A percentile compares a stretch with the other conserved stretches of the same genome.
phyloP scores from a whole-genome alignment of 768 basidiomycete genomes.

The Suillus spraguei region DNA sequence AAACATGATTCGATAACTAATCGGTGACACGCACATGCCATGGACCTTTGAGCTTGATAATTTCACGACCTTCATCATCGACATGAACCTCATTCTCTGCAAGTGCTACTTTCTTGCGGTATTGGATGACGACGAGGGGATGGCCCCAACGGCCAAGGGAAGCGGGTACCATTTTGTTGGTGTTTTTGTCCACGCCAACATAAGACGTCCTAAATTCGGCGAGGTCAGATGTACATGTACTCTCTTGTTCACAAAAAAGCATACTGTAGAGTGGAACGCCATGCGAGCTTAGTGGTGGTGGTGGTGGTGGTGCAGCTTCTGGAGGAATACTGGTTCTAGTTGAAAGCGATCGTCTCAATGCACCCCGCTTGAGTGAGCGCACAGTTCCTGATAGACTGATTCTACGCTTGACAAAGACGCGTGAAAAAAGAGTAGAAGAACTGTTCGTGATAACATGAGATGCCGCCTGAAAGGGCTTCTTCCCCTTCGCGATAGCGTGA shows the following conservation, averaged over 20 bases:
- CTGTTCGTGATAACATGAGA: conserved; percentile 38
- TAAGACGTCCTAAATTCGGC: conserved; percentile 52
- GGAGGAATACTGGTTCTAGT: conserved; percentile 26
- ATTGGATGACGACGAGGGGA: conserved; percentile 80
- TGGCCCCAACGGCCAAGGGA: conserved; percentile 85
- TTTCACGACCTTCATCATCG: conserved; percentile 81
- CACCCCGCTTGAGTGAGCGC: conserved; percentile 27
- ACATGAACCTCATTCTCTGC: conserved; percentile 68
- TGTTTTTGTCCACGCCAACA: conserved; percentile 81
- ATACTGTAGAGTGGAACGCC: conserved; percentile 53
- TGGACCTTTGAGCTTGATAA: conserved; percentile 82
- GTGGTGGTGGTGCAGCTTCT: conserved; percentile 51
- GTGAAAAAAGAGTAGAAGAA: conserved; percentile 34
- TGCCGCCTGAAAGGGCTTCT: conserved; percentile 58
- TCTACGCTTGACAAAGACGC: conserved; percentile 33
- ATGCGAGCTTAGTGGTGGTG: conserved; percentile 33
- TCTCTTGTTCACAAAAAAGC: conserved; percentile 1
- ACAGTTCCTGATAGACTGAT: conserved; percentile 35
- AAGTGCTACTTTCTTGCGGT: conserved; percentile 57
- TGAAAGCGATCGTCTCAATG: conserved; percentile 30
- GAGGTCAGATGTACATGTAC: conserved; percentile 11
- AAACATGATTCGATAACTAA: not conserved
- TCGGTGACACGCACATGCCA: conserved; percentile 74
- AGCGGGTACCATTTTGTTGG: conserved; percentile 96
- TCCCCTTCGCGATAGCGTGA: conserved; percentile 43